These are phyloP conservation scores for Naganishia vishniacii DNA, from an alignment of 768 basidiomycete genomes.

Conservation along the genomic window DNA sequence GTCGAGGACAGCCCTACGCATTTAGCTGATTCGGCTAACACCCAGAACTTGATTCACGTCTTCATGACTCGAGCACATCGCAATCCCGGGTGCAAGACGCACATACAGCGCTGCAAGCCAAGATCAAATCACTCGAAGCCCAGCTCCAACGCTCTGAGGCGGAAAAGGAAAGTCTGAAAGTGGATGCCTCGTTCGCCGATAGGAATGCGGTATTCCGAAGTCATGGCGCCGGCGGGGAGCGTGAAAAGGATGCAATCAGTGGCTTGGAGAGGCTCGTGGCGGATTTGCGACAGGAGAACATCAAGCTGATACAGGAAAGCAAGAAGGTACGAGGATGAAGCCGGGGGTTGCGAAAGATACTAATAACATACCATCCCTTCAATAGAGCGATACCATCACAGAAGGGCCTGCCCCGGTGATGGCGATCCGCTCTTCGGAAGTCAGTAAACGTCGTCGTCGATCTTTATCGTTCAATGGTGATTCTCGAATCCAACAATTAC, in stretches of 20 bases:
- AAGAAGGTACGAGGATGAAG: conserved; percentile 14
- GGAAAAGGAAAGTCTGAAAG: conserved; percentile 34
- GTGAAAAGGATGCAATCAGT: conserved; percentile 30
- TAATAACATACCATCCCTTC: not conserved
- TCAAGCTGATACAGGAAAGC: conserved; percentile 26
- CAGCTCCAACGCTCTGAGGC: conserved; percentile 29
- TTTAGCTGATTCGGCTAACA: not conserved
- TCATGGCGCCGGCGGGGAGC: conserved; percentile 16
- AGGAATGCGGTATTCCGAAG: conserved; percentile 1
- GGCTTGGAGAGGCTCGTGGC: conserved; percentile 33
- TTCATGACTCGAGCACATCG: conserved; percentile 18
- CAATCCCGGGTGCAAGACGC: conserved; percentile 27
- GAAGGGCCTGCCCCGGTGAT: not conserved
- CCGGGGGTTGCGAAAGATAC: not conserved
- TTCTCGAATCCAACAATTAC: conserved; percentile 31
- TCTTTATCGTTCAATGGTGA: conserved; percentile 28
- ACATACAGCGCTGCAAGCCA: conserved; percentile 24
- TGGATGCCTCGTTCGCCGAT: conserved; percentile 28
- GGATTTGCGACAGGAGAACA: conserved; percentile 35
- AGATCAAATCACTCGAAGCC: conserved; percentile 33
- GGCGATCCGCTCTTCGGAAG: not conserved
- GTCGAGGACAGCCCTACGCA: not conserved
- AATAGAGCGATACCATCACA: not conserved
- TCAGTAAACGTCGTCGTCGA: conserved; percentile 18
- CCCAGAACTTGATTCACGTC: conserved; percentile 30